Base-by-base conservation (phyloP, 345 rosid species). In the Citrus medica region DNA sequence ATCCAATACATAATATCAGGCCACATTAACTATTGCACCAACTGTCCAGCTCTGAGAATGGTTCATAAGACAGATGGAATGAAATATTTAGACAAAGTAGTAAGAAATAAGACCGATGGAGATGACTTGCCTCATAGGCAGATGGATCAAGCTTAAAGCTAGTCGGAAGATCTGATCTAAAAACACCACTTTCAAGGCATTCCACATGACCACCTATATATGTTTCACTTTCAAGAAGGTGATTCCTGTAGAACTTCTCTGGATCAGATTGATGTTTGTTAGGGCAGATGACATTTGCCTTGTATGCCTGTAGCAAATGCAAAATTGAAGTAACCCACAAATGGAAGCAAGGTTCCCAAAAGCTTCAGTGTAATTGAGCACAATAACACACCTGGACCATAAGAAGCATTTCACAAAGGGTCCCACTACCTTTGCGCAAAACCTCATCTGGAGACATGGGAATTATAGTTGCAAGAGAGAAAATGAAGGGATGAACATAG, bases 381-480 rank as follows among this genome's bases (percentile, higher is more conserved):
- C 81, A 73, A 72, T 35, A 86, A 83, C 74, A 79, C 72, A 93
- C 99, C 98, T 95, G 86, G 77, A 95, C 99, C 99, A 93, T 95
- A 72, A 95, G 94, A 90, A 95, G 98, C 98, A 95, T 95, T 87
- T 95, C 99, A 81, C 99, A 95, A 64, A 95, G 99, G 80, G 99
- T 95, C 77, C 99, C 99, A 85, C 95, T 95, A 78, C 99, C 99
- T 89, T 95, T 93, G 53, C 99, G 96, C 80, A 95, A 87, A 88
- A 95, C 99, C 87, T 95, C 99, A 83, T 95, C 99, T 37, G 99
- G 99, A 67, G 94, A 86, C 99, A 95, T 93, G 69, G 99, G 99
- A 79, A 95, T 93, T 81, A 95, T 95, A 61, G 98, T 95, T 71
- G 98, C 96, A 69, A 95, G 93, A 81, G 99, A 95, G 77, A 95